A percentile compares a stretch with the other conserved stretches of the same genome.
These are phyloP conservation scores for Agastache rugosa DNA, from an alignment of 257 asterid genomes.

Conservation along the genomic window DNA sequence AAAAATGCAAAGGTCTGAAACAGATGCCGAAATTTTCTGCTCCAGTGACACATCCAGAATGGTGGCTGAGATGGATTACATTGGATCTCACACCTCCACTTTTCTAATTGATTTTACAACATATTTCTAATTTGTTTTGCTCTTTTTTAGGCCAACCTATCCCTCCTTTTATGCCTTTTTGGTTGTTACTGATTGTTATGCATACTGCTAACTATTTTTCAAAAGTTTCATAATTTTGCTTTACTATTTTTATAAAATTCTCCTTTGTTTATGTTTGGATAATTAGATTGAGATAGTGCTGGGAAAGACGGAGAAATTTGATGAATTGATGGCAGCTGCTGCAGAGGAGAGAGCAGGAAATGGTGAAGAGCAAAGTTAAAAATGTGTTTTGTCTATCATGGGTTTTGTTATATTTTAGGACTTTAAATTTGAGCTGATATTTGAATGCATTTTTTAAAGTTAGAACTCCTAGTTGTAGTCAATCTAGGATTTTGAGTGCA, in stretches of 20 bases:
- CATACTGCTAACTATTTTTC: background rate
- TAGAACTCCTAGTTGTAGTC: constrained; percentile 36
- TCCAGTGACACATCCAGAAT: background rate
- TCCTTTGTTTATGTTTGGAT: constrained; percentile 17
- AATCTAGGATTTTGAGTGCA: constrained; percentile 36
- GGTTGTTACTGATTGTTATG: background rate
- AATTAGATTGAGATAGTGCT: constrained; percentile 57
- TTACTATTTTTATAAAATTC: background rate
- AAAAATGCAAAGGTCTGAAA: background rate
- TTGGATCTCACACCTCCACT: background rate
- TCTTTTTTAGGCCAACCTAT: background rate
- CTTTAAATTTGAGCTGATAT: constrained; percentile 31
- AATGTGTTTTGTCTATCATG: constrained; percentile 25
- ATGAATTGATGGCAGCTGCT: constrained; percentile 63
- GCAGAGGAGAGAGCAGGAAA: constrained; percentile 51
- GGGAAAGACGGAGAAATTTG: constrained; percentile 57
- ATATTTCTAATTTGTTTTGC: background rate
- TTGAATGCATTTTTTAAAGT: constrained; percentile 23
- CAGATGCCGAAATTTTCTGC: background rate
- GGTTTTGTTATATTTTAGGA: constrained; percentile 35
- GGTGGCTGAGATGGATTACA: background rate
- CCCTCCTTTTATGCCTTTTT: background rate
- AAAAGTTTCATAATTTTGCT: background rate
- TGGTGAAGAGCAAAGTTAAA: constrained; percentile 50
- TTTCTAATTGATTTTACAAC: background rate